Percentiles rank a stretch among this genome's conserved stretches.
Evolutionary conservation across 1,139 yeast genomes (phyloP).

Genomic region (Blastobotrys proliferans): DNA sequence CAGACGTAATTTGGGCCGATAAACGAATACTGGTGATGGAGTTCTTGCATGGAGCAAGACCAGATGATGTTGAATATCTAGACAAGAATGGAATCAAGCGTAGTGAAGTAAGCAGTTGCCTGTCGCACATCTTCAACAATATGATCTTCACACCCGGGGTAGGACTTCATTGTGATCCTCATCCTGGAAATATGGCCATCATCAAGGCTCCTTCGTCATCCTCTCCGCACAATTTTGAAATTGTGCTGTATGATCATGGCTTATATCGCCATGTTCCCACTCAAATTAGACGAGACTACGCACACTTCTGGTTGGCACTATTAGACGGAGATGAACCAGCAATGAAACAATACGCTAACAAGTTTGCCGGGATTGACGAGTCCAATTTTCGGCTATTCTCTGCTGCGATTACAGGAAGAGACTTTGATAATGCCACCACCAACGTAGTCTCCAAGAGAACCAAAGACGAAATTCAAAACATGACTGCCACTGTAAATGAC

Average conservation of each 20-base stretch:
- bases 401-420: conserved; percentile 93
- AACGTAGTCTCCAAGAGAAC: conserved; percentile 54
- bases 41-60: conserved; percentile 70
- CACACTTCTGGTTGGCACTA: conserved; percentile 89
- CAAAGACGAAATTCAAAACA: conserved; percentile 53
- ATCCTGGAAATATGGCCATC: conserved; percentile 93
- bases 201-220: no score
- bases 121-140: conserved; percentile 85
- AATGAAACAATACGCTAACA: conserved; percentile 70
- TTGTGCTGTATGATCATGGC: conserved; percentile 91
- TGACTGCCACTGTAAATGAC: conserved; percentile 56
- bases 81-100: conserved; percentile 62
- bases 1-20: conserved; percentile 62
- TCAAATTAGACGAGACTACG: conserved; percentile 73
- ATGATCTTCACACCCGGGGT: conserved; percentile 95
- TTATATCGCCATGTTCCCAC: conserved; percentile 81
- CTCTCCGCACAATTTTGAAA: conserved; percentile 85
- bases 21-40: conserved; percentile 85
- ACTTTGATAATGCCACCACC: conserved; percentile 63
- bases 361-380: conserved; percentile 77
- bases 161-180: conserved; percentile 96
- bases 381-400: conserved; percentile 79
- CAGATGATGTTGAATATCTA: conserved; percentile 70
- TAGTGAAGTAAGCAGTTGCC: conserved; percentile 74
- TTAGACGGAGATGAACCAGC: conserved; percentile 61